Conservation (phyloP, 2,329 filamentous ascomycete genomes). For the Trichoderma afroharzianum region DNA sequence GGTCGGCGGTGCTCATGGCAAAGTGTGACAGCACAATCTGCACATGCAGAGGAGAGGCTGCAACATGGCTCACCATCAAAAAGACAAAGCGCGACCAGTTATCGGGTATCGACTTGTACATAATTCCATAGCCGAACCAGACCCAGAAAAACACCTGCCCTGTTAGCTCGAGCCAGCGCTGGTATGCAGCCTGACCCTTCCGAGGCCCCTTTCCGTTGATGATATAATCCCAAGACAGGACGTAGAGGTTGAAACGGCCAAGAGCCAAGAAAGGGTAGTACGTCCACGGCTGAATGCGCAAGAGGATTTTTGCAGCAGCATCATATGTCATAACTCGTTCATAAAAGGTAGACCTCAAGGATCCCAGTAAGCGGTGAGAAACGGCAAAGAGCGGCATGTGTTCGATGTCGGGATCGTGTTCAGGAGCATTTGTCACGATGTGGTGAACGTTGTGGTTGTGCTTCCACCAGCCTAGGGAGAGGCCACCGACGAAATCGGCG, state of each 20-base stretch:
- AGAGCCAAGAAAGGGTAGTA: conserved; percentile 67
- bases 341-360: conserved; percentile 63
- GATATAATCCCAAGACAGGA: conserved; percentile 62
- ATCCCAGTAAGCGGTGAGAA: conserved; percentile 61
- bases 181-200: conserved; percentile 59
- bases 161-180: conserved; percentile 63
- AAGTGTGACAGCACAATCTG: conserved; percentile 72
- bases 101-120: conserved; percentile 58
- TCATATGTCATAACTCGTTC: conserved; percentile 63
- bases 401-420: conserved; percentile 59
- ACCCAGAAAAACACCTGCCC: conserved; percentile 57
- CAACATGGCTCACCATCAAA: conserved; percentile 60
- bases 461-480: conserved; percentile 69
- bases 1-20: conserved; percentile 65
- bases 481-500: conserved; percentile 61
- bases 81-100: conserved; percentile 57
- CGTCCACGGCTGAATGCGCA: conserved; percentile 61
- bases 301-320: conserved; percentile 53
- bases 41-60: conserved; percentile 66
- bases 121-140: conserved; percentile 62
- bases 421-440: conserved; percentile 61
- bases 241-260: conserved; percentile 70
- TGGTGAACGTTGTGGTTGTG: conserved; percentile 67
- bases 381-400: conserved; percentile 68
- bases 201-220: conserved; percentile 52